Base-by-base conservation (phyloP, 2,329 filamentous ascomycete species). In the Madurella mycetomatis region DNA sequence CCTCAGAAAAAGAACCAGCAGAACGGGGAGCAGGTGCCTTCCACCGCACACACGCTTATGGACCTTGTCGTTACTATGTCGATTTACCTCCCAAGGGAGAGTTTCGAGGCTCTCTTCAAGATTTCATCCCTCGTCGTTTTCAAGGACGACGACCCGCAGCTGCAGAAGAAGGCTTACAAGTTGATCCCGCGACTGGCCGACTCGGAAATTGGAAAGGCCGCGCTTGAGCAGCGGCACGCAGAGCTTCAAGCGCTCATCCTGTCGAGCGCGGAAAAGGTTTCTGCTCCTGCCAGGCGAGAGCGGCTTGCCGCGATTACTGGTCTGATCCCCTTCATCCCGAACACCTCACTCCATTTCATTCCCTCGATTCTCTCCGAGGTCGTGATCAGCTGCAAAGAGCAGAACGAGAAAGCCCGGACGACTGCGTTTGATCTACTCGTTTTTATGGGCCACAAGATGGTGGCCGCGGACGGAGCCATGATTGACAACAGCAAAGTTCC, bases 151-250 rank as follows among this genome's bases (percentile, higher is more conserved):
- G 92, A 97, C 67, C 88, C 92, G 9, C 92, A 97, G 70, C 76
- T 99, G 37, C 92, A 97, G 71, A 99, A 99, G 82, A 99, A 99
- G 74, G 92, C 94, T 0, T 99, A 99, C 77, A 97, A 97, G 76
- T 82, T 99, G 49, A 95, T 99, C 48, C 92, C 94, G 3, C 86
- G 94, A 51, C 81, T 99, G 41, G 87, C 89, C 1, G 87, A 89
- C 60, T 95, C 92, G 1, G 83, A 88, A 34, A 82, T 80, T 47
- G 94, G 94, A 44, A 83, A 82, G 62, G 73, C 77, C n/a, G 92
- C 92, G 3, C 79, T 99, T 1, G 72, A 80, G 59, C 86, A 92
- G 65, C 84, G 92, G 51, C 90, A 83, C 62, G 71, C 72, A 0
- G 91, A 96, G 66, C 76, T 99, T 17, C 92, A 96, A 71, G 72